Conservation (phyloP, 805 yeast genomes). For the Candida nonsorbophila region DNA sequence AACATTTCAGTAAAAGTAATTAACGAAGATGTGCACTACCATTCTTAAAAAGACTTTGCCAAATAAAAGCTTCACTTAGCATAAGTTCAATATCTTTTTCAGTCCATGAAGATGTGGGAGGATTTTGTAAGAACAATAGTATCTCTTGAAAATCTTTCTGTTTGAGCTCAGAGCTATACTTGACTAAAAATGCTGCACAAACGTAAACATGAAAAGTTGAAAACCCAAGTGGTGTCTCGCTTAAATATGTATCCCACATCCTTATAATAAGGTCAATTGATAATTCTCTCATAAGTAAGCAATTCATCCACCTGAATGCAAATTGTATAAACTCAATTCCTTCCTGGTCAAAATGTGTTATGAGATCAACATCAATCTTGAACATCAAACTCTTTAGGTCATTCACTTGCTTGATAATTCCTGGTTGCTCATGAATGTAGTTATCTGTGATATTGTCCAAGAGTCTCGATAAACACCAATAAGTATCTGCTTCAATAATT, state of each 20-base stretch:
- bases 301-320: conserved; percentile 98
- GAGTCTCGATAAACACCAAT: conserved; percentile 91
- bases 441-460: conserved; percentile 95
- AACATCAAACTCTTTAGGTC: conserved; percentile 73
- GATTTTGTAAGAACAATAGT: conserved; percentile 82
- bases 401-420: conserved; percentile 84
- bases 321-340: conserved; percentile 94
- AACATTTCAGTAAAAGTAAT: no score
- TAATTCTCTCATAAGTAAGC: conserved; percentile 90
- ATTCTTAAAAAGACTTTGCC: conserved; percentile 90
- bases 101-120: conserved; percentile 82
- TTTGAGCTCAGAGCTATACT: conserved; percentile 75
- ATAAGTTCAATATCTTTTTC: conserved; percentile 88
- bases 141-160: conserved; percentile 93
- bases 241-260: conserved; percentile 96
- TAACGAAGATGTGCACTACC: conserved; percentile 78
- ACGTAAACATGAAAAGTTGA: conserved; percentile 93
- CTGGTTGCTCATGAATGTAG: conserved; percentile 97
- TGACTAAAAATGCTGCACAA: conserved; percentile 91
- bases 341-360: conserved; percentile 70
- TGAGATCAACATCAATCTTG: conserved; percentile 71
- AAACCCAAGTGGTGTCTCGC: conserved; percentile 73
- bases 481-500: conserved; percentile 89
- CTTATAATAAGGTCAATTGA: conserved; percentile 72
- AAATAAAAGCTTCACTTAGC: conserved; percentile 91